Percentiles rank a stretch among this genome's conserved stretches.
Evolutionary conservation across 2,329 filamentous ascomycete genomes (phyloP).

Genomic region (Amauroascus verrucosus): DNA sequence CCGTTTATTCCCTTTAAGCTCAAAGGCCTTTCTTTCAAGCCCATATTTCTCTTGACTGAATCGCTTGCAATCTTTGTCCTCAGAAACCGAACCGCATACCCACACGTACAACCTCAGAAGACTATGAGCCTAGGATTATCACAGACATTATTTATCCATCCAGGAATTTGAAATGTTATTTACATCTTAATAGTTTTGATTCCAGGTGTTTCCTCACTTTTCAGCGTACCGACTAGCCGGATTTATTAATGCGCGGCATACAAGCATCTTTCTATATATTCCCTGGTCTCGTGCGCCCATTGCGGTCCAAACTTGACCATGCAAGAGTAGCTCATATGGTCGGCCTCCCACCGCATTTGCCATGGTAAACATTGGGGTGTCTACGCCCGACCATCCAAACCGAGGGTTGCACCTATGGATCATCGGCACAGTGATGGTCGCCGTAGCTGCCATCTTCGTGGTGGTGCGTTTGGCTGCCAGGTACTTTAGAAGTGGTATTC

Average conservation of each 20-base stretch:
- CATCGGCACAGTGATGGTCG: conserved; percentile 19
- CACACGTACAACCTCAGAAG: not conserved
- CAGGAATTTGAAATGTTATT: not conserved
- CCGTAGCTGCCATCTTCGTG: conserved; percentile 19
- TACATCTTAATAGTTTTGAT: not conserved
- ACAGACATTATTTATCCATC: not conserved
- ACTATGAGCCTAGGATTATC: not conserved
- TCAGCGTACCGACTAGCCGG: not conserved
- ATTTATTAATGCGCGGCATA: not conserved
- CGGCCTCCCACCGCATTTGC: not conserved
- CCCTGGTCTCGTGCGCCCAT: not conserved
- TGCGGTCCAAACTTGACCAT: not conserved
- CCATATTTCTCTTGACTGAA: not conserved
- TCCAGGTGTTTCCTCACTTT: not conserved
- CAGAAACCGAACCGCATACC: too few relatives aligned
- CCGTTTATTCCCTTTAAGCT: not conserved
- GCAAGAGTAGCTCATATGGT: not conserved
- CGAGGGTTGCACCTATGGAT: conserved; percentile 20
- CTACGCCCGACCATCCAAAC: conserved; percentile 16
- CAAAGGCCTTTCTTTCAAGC: not conserved
- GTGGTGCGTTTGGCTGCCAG: conserved; percentile 17
- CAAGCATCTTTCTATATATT: not conserved
- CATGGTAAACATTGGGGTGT: conserved; percentile 11
- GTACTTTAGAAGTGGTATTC: conserved; percentile 16
- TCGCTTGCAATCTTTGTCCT: not conserved